A percentile compares a stretch with the other conserved stretches of the same genome.
Evolutionary conservation across 441 rosid species (phyloP).

Genomic region (Daphne laureola): DNA sequence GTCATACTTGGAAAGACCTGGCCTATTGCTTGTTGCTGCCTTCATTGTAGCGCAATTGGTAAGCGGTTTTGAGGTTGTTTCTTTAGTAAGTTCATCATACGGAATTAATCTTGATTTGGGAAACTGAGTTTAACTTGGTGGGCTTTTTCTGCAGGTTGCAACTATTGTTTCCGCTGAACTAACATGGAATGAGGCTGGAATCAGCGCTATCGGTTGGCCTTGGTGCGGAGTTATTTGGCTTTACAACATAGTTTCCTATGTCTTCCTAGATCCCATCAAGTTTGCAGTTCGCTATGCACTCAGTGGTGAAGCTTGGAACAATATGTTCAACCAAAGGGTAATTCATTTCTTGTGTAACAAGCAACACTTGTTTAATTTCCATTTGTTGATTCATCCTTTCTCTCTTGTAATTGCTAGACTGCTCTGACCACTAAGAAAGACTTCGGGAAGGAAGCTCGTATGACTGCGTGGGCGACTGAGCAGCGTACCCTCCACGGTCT

Average conservation of each 20-base stretch:
- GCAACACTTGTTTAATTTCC: too few species aligned
- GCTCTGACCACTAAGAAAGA: slow-evolving; percentile 50
- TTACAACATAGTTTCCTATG: slow-evolving; percentile 20
- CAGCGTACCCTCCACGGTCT: slow-evolving; percentile 45
- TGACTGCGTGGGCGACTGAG: slow-evolving; percentile 58
- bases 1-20: slow-evolving; percentile 47
- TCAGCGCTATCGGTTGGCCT: slow-evolving; percentile 24
- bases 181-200: slow-evolving; percentile 20
- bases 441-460: slow-evolving; percentile 41
- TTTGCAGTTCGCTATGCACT: slow-evolving; percentile 30
- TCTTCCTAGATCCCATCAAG: slow-evolving; percentile 30
- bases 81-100: too few species aligned
- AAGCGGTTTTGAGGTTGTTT: slow-evolving; percentile 4
- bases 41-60: slow-evolving; percentile 47
- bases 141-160: slow-evolving; percentile 18
- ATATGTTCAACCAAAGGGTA: slow-evolving; percentile 32
- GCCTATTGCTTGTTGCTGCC: slow-evolving; percentile 42
- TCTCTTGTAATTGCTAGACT: slow-evolving; percentile 26
- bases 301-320: slow-evolving; percentile 34
- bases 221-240: slow-evolving; percentile 29
- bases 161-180: slow-evolving; percentile 19
- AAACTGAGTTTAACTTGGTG: too few species aligned
- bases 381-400: too few species aligned
- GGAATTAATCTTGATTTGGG: too few species aligned
- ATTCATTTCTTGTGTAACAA: too few species aligned